These are phyloP conservation scores for Jasminum sambac DNA, from an alignment of 257 asterid genomes.

Conservation along the genomic window DNA sequence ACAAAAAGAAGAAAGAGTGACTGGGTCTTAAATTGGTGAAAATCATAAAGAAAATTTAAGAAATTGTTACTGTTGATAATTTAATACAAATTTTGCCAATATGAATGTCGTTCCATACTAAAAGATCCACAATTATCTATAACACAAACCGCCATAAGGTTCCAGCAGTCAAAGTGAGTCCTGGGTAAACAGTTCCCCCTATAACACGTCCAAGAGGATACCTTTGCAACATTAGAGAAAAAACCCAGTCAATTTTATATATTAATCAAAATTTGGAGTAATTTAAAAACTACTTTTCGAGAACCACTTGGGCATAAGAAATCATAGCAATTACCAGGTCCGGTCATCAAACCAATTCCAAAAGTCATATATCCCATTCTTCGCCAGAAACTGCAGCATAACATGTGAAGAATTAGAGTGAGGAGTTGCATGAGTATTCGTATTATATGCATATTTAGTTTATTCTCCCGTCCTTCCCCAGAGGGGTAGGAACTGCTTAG, in stretches of 20 bases:
- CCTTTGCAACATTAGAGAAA: conserved; percentile 41
- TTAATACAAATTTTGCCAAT: neutral
- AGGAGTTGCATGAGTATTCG: conserved; percentile 3
- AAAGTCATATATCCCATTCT: conserved; percentile 96
- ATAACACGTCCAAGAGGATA: conserved; percentile 99
- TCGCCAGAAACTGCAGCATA: conserved; percentile 76
- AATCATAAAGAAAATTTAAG: neutral
- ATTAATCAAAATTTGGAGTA: neutral
- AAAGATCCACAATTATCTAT: conserved; percentile 9
- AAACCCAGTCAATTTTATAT: neutral
- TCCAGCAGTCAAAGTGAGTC: conserved; percentile 96
- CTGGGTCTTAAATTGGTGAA: neutral
- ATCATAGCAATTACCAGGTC: conserved; percentile 70
- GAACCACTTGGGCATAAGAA: conserved; percentile 10
- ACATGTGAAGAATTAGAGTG: neutral
- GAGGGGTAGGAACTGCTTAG: conserved; percentile 3
- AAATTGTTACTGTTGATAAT: neutral
- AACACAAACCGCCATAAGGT: conserved; percentile 70
- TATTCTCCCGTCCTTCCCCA: neutral
- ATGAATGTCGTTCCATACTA: neutral
- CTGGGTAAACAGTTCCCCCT: conserved; percentile 99
- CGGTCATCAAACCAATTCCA: conserved; percentile 99
- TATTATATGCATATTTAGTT: neutral
- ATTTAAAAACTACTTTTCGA: neutral
- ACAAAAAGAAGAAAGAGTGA: neutral